phyloP scores from a whole-genome alignment of 2,329 filamentous ascomycete genomes.

The Setomelanomma holmii region DNA sequence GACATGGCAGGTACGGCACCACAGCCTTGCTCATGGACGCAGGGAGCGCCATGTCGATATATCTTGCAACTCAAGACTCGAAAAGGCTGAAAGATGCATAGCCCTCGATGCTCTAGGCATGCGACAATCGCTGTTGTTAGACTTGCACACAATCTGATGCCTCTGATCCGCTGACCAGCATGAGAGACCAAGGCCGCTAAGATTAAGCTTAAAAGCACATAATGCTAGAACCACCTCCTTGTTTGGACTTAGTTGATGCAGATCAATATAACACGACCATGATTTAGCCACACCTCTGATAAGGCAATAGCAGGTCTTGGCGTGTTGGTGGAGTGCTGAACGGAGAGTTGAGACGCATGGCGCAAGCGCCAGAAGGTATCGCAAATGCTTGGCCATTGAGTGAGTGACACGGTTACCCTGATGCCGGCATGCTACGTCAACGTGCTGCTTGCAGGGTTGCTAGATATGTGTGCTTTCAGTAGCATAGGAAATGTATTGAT shows the following conservation, averaged over 20 bases:
- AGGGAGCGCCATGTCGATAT: too few species aligned
- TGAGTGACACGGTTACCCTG: background rate
- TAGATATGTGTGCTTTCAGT: background rate
- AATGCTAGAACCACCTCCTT: conserved; percentile 39
- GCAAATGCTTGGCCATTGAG: conserved; percentile 3
- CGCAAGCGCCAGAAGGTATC: background rate
- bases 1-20: conserved; percentile 11
- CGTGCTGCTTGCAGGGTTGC: conserved; percentile 1
- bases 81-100: background rate
- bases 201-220: conserved; percentile 46
- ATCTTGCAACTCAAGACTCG: conserved; percentile 1
- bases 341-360: conserved; percentile 4
- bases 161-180: conserved; percentile 27
- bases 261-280: conserved; percentile 36
- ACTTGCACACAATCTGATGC: conserved; percentile 8
- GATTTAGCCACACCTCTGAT: conserved; percentile 33
- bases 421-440: background rate
- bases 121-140: conserved; percentile 5
- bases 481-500: background rate
- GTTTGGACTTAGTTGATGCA: conserved; percentile 31
- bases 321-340: conserved; percentile 8
- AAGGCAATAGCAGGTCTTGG: conserved; percentile 29
- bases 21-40: conserved; percentile 24
- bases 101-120: conserved; percentile 3
- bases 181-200: conserved; percentile 27